These are phyloP conservation scores for Talaromyces sp. DNA, from an alignment of 2,329 filamentous ascomycete genomes.

Conservation along the genomic window DNA sequence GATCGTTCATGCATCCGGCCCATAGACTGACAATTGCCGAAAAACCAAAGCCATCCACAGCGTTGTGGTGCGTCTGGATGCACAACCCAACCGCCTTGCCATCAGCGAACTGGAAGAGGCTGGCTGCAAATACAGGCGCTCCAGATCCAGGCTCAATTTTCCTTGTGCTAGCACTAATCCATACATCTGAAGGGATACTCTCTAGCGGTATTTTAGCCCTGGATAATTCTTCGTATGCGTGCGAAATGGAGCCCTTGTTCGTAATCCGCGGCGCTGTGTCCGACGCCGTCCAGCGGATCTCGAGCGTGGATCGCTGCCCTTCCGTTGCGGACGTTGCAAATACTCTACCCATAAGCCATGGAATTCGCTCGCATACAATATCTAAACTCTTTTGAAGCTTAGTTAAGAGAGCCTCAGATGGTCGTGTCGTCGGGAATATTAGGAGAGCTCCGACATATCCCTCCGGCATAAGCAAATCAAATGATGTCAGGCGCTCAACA, in stretches of 20 bases:
- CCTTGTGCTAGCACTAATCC: not conserved
- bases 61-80: not conserved
- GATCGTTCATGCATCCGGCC: not conserved
- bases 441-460: not conserved
- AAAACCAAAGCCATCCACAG: not conserved
- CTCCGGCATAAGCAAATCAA: not conserved
- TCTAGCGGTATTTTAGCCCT: not conserved
- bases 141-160: not conserved
- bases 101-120: not conserved
- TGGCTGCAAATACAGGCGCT: not conserved
- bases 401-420: not conserved
- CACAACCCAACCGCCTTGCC: not conserved
- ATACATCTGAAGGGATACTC: not conserved
- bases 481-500: not conserved
- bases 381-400: not conserved
- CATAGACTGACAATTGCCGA: not conserved
- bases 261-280: not conserved
- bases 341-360: not conserved
- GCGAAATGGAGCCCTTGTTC: not conserved
- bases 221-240: not conserved
- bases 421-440: not conserved
- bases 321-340: not conserved
- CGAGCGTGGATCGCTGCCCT: not conserved
- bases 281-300: not conserved
- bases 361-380: not conserved